These are phyloP conservation scores for Dimocarpus longan DNA, from an alignment of 345 rosid species.

Conservation along the genomic window DNA sequence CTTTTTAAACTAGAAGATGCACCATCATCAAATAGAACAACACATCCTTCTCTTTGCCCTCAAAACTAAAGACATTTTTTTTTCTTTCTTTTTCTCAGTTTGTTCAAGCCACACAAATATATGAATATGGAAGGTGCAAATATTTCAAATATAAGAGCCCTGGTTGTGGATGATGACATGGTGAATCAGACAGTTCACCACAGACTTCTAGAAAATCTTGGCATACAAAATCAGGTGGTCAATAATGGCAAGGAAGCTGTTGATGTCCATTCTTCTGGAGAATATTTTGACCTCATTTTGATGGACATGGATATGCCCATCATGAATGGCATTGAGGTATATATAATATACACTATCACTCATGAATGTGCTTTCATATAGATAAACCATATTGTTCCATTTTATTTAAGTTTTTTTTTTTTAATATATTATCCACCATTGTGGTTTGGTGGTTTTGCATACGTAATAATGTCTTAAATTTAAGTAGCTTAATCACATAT, in stretches of 20 bases:
- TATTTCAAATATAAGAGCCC: conserved; percentile 39
- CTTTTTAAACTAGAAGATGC: conserved; percentile 14
- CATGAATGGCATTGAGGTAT: conserved; percentile 85
- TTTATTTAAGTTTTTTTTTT: background rate
- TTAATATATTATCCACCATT: background rate
- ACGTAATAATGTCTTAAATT: too few relatives aligned
- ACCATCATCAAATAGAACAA: background rate
- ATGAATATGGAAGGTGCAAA: background rate
- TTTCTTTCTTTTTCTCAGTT: background rate
- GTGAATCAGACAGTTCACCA: conserved; percentile 55
- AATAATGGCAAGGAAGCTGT: conserved; percentile 75
- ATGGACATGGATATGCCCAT: conserved; percentile 95
- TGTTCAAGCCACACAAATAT: too few relatives aligned
- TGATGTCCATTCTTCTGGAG: conserved; percentile 59
- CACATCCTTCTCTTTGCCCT: background rate
- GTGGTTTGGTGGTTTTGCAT: too few relatives aligned
- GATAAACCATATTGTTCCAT: background rate
- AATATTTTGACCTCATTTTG: conserved; percentile 66
- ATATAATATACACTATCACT: background rate
- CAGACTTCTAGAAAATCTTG: conserved; percentile 51
- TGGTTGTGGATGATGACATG: conserved; percentile 65
- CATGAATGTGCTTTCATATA: too few relatives aligned
- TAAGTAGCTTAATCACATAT: too few relatives aligned
- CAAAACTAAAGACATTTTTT: background rate
- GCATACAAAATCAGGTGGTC: conserved; percentile 50